Conservation (phyloP, 331 rosid genomes). For the Arachis monticola region DNA sequence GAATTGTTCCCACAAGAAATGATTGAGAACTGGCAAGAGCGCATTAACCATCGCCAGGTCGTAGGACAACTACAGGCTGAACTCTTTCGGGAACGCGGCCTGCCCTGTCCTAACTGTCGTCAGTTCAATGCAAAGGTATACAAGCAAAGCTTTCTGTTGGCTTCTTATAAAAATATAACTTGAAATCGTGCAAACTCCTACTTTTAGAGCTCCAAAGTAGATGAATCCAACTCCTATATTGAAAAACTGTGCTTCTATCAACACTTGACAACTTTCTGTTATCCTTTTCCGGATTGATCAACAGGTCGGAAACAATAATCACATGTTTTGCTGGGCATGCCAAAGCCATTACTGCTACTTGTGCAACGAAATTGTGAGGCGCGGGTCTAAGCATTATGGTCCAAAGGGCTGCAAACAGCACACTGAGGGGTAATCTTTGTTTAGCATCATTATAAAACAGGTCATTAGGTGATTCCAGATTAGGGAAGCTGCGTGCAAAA, state of each 20-base stretch:
- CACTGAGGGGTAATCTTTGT: conserved; percentile 47
- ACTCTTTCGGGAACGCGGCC: conserved; percentile 48
- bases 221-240: conserved; percentile 2
- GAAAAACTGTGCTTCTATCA: conserved; percentile 8
- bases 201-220: conserved; percentile 11
- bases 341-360: conserved; percentile 83
- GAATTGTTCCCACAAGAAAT: conserved; percentile 74
- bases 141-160: conserved; percentile 38
- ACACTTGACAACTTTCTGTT: conserved; percentile 27
- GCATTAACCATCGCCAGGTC: conserved; percentile 62
- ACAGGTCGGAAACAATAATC: conserved; percentile 91
- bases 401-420: conserved; percentile 92
- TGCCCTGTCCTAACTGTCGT: conserved; percentile 75
- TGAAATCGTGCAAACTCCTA: not conserved
- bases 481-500: conserved; percentile 1
- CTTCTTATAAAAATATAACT: conserved; percentile 8
- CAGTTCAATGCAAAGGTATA: conserved; percentile 91
- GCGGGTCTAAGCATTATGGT: conserved; percentile 78
- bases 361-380: conserved; percentile 69
- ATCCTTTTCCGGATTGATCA: conserved; percentile 34
- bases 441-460: not conserved
- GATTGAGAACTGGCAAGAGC: conserved; percentile 66
- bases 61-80: conserved; percentile 66
- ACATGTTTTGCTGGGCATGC: conserved; percentile 89
- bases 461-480: conserved; percentile 21